Evolutionary conservation across 192 early-diverging fungal genomes (phyloP), one percentile per base, ranked within the genome.

Genomic region (Coemansia sp.): DNA sequence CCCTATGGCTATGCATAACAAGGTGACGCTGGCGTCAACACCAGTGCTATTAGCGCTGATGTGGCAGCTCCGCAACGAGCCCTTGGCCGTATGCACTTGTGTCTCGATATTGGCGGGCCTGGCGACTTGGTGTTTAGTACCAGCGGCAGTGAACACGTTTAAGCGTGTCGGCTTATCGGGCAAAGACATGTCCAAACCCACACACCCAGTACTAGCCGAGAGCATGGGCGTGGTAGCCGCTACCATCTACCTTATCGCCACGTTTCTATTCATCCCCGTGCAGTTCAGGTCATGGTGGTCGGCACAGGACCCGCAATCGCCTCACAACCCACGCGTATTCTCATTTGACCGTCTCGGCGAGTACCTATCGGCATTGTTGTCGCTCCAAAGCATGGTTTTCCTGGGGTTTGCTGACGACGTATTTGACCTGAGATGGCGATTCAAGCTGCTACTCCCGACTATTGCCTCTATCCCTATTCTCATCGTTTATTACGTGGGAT

Each of bases 351-450:
- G 94, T 87, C 85, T 99, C 31, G 94, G 91, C n/a, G 93, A 97
- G 81, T 91, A 93, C 36, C 75, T 99, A 32, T 93, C 95, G 5
- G 95, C 93, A 6, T 72, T 99, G 2, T 76, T 99, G 14, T 90
- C 95, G 27, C 84, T 99, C 51, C 93, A 96, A 69, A 93, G 91
- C 60, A 99, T 99, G 98, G 90, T 96, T 14, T 92, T 99, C 45
- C 85, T 99, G 48, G 98, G 98, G 9, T 98, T 99, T 74, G 96
- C 95, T 21, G 98, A 99, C 78, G 98, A 99, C 74, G 93, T 99
- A 14, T 87, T 99, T 66, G 91, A 97, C 81, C 89, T 99, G 65
- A 79, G 93, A 27, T 98, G 98, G 98, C 76, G 96, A 45, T 92
- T 94, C 78, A 99, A 99, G 79, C 89, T 99, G 45, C 88, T 92